A percentile compares a stretch with the other conserved stretches of the same genome.
Evolutionary conservation across 2,329 filamentous ascomycete genomes (phyloP).

Genomic region (Phyllosticta paracitricarpa): DNA sequence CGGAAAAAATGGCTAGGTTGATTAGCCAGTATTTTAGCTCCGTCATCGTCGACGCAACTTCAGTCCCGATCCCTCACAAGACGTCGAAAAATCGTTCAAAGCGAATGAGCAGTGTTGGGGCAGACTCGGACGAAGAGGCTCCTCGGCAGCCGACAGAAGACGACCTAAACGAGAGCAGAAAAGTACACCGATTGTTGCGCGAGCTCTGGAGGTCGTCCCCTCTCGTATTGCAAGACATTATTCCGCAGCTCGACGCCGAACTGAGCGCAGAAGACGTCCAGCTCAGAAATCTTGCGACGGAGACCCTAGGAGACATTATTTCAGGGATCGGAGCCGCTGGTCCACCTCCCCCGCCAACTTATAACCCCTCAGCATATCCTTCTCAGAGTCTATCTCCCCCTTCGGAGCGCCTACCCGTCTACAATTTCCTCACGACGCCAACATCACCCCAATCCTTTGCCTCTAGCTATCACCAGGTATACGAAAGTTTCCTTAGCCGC

Average conservation of each 20-base stretch:
- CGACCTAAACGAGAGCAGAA: slow-evolving; percentile 77
- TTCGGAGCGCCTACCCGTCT: slow-evolving; percentile 23
- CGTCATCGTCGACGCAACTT: slow-evolving; percentile 78
- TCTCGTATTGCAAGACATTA: slow-evolving; percentile 79
- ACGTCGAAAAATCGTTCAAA: slow-evolving; percentile 26
- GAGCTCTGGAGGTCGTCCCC: slow-evolving; percentile 93
- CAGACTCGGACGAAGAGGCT: slow-evolving; percentile 35
- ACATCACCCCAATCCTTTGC: slow-evolving; percentile 84
- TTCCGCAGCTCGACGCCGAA: slow-evolving; percentile 88
- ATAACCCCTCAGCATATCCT: slow-evolving; percentile 83
- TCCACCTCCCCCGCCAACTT: slow-evolving; percentile 57
- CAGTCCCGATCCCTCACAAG: slow-evolving; percentile 34
- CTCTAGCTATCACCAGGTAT: slow-evolving; percentile 67
- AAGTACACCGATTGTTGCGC: slow-evolving; percentile 79
- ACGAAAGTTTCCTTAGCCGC: slow-evolving; percentile 74
- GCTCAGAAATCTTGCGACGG: slow-evolving; percentile 76
- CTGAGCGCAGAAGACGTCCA: slow-evolving; percentile 81
- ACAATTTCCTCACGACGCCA: slow-evolving; percentile 65
- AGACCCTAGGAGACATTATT: slow-evolving; percentile 91
- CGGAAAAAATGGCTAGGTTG: slow-evolving; percentile 90
- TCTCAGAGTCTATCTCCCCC: slow-evolving; percentile 47
- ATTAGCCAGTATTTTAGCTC: slow-evolving; percentile 96
- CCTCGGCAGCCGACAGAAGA: slow-evolving; percentile 61
- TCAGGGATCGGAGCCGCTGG: slow-evolving; percentile 88
- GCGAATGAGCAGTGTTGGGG: slow-evolving; percentile 21